Evolutionary conservation across 768 basidiomycete genomes (phyloP).

Genomic region (Panaeolus cyanescens): DNA sequence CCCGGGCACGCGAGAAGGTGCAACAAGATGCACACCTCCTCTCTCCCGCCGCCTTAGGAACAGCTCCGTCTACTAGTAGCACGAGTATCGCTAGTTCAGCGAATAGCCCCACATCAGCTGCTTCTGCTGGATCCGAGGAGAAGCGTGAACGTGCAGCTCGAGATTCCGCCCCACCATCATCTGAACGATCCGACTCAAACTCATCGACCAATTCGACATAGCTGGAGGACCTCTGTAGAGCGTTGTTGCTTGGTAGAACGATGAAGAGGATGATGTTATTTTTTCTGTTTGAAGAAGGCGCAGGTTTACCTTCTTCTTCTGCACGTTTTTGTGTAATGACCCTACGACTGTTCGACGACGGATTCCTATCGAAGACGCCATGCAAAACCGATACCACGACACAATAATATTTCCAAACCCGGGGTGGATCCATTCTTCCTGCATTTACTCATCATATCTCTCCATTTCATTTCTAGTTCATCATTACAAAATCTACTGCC

Average conservation of each 20-base stretch:
- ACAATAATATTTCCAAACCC: neutral
- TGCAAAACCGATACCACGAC: neutral
- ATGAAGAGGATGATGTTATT: neutral
- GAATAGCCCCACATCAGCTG: neutral
- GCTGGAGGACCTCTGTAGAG: neutral
- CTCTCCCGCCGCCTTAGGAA: neutral
- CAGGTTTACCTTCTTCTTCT: neutral
- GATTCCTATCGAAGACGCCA: neutral
- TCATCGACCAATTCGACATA: neutral
- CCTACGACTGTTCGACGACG: neutral
- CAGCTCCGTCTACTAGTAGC: neutral
- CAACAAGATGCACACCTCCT: slow-evolving; percentile 5
- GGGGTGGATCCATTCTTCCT: neutral
- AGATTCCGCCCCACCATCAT: neutral
- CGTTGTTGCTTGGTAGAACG: neutral
- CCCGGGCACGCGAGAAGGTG: slow-evolving; percentile 26
- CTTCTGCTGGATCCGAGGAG: neutral
- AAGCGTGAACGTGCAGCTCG: neutral
- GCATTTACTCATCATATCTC: neutral
- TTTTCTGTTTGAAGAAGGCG: neutral
- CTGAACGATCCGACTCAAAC: neutral
- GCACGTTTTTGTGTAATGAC: neutral
- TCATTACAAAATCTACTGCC: neutral
- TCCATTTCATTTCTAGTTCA: neutral
- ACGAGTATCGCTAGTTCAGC: neutral